Percentiles rank a stretch among this genome's conserved stretches.
These are phyloP conservation scores for Plantago rigida DNA, from an alignment of 305 asterid species.

Conservation along the genomic window DNA sequence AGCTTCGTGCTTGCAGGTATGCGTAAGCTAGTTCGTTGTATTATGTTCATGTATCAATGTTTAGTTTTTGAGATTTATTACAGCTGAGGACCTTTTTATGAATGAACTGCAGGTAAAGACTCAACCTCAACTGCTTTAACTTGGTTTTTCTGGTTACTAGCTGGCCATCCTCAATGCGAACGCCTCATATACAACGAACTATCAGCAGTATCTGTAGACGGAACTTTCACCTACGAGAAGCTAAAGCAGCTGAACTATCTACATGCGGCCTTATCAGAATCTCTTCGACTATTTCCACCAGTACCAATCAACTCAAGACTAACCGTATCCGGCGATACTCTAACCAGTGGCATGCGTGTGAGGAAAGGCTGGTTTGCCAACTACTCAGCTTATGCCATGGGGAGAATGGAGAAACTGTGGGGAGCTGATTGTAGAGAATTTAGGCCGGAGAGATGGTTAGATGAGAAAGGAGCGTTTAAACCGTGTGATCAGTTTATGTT, in stretches of 20 bases:
- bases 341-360: constrained; percentile 33
- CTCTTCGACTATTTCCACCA: constrained; percentile 43
- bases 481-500: constrained; percentile 31
- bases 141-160: constrained; percentile 47
- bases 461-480: constrained; percentile 28
- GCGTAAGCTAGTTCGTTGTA: background rate
- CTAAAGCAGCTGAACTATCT: constrained; percentile 36
- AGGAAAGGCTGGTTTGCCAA: constrained; percentile 37
- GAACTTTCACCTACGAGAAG: constrained; percentile 30
- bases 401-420: constrained; percentile 40
- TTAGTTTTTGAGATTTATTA: too few species aligned
- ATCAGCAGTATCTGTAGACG: constrained; percentile 12
- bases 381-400: constrained; percentile 46
- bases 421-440: constrained; percentile 41
- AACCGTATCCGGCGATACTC: constrained; percentile 22
- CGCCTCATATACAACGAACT: constrained; percentile 28
- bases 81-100: too few species aligned
- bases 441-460: constrained; percentile 44
- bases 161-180: constrained; percentile 28
- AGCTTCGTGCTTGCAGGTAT: constrained; percentile 40
- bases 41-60: too few species aligned
- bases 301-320: constrained; percentile 39
- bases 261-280: constrained; percentile 39
- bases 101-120: constrained; percentile 27
- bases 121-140: constrained; percentile 42